Conservation (phyloP, 495 filamentous ascomycete genomes). For the Trichoderma parareesei region DNA sequence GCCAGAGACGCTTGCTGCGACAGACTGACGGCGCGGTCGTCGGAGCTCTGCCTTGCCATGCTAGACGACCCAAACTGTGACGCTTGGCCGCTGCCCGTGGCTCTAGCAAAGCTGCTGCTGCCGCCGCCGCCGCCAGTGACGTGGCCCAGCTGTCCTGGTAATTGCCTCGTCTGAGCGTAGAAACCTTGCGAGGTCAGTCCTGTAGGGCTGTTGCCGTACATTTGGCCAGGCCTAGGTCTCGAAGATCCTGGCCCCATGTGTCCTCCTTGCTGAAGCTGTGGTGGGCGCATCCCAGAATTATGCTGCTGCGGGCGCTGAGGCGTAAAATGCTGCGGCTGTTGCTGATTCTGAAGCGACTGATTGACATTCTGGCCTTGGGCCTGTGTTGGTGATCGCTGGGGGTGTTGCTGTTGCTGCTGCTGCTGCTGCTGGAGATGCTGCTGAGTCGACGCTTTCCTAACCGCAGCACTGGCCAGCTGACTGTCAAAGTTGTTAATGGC, state of each 20-base stretch:
- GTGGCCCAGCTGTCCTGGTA: neutral
- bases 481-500: neutral
- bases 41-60: constrained; percentile 3
- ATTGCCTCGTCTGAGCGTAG: neutral
- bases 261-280: neutral
- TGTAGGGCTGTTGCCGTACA: neutral
- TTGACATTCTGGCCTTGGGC: constrained; percentile 20
- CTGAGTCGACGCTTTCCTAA: constrained; percentile 16
- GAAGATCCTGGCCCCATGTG: neutral
- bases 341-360: constrained; percentile 17
- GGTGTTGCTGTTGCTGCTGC: constrained; percentile 8
- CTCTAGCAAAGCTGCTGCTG: constrained; percentile 1
- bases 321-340: constrained; percentile 18
- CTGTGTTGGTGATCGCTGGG: constrained; percentile 15
- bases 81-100: neutral
- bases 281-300: neutral
- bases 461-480: neutral
- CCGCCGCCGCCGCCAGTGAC: neutral
- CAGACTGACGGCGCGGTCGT: neutral
- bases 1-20: neutral
- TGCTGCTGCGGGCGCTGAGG: constrained; percentile 24
- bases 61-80: neutral
- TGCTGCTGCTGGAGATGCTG: constrained; percentile 18
- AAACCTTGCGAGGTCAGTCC: neutral
- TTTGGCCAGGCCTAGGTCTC: neutral